Conservation (phyloP, 495 filamentous ascomycete species). For the Penicillium manginii region DNA sequence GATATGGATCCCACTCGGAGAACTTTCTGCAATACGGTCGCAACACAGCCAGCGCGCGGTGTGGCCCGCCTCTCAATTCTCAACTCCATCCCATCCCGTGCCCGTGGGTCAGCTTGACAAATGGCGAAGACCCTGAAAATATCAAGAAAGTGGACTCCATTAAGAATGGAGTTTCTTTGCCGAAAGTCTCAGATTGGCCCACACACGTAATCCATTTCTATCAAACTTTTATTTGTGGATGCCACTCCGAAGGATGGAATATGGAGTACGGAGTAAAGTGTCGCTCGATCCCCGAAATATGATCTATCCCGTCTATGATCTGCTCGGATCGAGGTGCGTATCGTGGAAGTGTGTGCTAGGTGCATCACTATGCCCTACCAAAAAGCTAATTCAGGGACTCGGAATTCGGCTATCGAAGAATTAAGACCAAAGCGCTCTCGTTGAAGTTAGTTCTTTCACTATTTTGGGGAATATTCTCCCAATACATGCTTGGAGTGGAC, state of each 20-base stretch:
- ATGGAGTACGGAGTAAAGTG: neutral
- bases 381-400: neutral
- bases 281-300: neutral
- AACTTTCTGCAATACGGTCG: neutral
- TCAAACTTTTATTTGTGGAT: neutral
- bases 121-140: neutral
- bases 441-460: neutral
- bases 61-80: neutral
- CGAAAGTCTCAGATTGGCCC: neutral
- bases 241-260: too few relatives aligned
- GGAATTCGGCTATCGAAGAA: slow-evolving; percentile 3
- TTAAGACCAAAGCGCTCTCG: neutral
- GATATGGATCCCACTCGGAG: neutral
- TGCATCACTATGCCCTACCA: neutral
- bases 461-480: neutral
- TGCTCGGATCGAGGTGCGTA: neutral
- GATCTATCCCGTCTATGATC: neutral
- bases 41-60: neutral
- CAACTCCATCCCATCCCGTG: neutral
- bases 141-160: neutral
- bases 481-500: neutral
- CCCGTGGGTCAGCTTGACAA: neutral
- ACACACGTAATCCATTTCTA: neutral
- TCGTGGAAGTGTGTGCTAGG: neutral
- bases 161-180: neutral